Conservation (phyloP, 345 rosid genomes). For the Arabis alpina region DNA sequence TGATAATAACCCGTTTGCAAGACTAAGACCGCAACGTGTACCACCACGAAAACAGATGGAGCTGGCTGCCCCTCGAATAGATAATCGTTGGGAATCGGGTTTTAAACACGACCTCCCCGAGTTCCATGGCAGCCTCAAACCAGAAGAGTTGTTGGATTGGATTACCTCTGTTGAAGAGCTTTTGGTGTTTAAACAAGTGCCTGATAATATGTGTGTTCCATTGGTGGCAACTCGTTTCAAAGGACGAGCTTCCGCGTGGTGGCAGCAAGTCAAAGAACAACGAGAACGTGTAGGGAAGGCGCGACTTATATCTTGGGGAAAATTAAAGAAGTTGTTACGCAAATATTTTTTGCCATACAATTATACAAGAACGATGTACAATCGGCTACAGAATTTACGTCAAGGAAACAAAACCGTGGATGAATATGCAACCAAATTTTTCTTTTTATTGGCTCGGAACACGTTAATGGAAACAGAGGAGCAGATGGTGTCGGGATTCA, state of each 20-base stretch:
- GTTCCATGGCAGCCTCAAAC: background rate
- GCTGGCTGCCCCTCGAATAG: background rate
- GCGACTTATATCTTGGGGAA: background rate
- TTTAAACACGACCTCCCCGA: background rate
- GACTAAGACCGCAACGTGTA: background rate
- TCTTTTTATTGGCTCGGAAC: background rate
- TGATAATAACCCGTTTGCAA: background rate
- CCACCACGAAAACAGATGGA: no score
- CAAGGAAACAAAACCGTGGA: background rate
- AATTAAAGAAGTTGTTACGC: background rate
- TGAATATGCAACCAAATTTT: background rate
- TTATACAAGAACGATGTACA: background rate
- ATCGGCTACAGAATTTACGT: background rate
- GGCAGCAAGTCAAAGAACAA: background rate
- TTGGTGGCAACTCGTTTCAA: background rate
- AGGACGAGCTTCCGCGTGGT: background rate
- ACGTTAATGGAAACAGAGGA: background rate
- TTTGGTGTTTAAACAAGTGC: background rate
- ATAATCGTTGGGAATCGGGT: background rate
- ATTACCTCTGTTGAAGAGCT: background rate
- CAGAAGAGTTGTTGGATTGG: background rate
- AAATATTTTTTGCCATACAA: background rate
- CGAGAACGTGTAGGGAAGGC: background rate
- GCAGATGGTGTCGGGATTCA: background rate
- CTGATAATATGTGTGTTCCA: background rate